Evolutionary conservation across 2,329 filamentous ascomycete genomes (phyloP).

Genomic region (Sclerotinia minor): DNA sequence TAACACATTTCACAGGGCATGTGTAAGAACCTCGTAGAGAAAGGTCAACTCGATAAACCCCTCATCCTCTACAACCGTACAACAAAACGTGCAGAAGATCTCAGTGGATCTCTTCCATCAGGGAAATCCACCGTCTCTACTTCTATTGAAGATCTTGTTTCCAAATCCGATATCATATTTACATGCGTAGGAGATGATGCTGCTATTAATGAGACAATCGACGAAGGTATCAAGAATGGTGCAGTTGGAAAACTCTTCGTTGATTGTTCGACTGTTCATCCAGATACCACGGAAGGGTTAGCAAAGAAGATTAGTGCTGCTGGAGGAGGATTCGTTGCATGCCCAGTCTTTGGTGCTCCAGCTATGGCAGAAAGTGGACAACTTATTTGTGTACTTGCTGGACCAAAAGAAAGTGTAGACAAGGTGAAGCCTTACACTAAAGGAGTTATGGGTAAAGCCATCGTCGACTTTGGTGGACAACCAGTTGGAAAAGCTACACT

Average conservation of each 20-base stretch:
- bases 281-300: slow-evolving; percentile 71
- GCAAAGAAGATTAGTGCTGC: slow-evolving; percentile 57
- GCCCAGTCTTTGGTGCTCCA: slow-evolving; percentile 69
- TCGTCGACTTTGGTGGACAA: slow-evolving; percentile 70
- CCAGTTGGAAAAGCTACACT: slow-evolving; percentile 67
- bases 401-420: slow-evolving; percentile 58
- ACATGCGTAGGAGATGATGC: slow-evolving; percentile 77
- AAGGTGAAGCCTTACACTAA: slow-evolving; percentile 69
- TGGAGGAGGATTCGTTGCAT: slow-evolving; percentile 74
- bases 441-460: slow-evolving; percentile 67
- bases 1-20: slow-evolving; percentile 55
- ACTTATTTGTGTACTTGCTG: slow-evolving; percentile 73
- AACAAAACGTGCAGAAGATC: slow-evolving; percentile 60
- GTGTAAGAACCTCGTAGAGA: slow-evolving; percentile 79
- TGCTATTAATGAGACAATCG: slow-evolving; percentile 64
- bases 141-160: slow-evolving; percentile 65
- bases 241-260: slow-evolving; percentile 75
- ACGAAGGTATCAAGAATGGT: slow-evolving; percentile 55
- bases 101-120: slow-evolving; percentile 59
- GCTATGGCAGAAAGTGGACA: slow-evolving; percentile 69
- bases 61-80: slow-evolving; percentile 83
- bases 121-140: slow-evolving; percentile 65
- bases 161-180: slow-evolving; percentile 75
- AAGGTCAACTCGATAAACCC: slow-evolving; percentile 69
- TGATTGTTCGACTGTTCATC: slow-evolving; percentile 86